Percentiles rank a stretch among this genome's conserved stretches.
phyloP scores from a whole-genome alignment of 257 asterid species.

The Rubia yunnanensis region DNA sequence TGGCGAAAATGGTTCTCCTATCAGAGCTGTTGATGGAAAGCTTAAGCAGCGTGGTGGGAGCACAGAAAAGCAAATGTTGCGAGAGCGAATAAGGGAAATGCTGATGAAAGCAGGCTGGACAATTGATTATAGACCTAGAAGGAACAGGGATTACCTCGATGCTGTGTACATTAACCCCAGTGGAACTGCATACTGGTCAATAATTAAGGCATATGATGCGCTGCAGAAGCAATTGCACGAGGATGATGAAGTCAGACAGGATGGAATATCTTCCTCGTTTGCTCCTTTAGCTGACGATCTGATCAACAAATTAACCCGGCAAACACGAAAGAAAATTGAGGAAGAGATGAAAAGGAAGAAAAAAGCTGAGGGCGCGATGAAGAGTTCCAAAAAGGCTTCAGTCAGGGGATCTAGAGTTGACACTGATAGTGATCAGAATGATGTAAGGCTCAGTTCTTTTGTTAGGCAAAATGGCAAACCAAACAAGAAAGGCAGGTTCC shows the following conservation, averaged over 20 bases:
- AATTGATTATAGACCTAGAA: conserved; percentile 93
- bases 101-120: conserved; percentile 74
- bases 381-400: conserved; percentile 28
- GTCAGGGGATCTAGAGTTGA: conserved; percentile 32
- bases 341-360: conserved; percentile 73
- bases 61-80: conserved; percentile 85
- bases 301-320: conserved; percentile 78
- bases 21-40: conserved; percentile 28
- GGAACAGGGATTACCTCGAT: conserved; percentile 87
- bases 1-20: conserved; percentile 16
- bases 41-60: conserved; percentile 69
- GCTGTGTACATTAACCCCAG: conserved; percentile 79
- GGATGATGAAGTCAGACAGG: conserved; percentile 25
- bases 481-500: conserved; percentile 20
- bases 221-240: conserved; percentile 64
- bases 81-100: conserved; percentile 86
- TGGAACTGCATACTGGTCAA: conserved; percentile 98
- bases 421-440: conserved; percentile 50
- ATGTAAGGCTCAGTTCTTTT: conserved; percentile 38
- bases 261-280: conserved; percentile 46
- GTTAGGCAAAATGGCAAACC: conserved; percentile 42
- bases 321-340: conserved; percentile 78
- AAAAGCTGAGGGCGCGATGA: conserved; percentile 35
- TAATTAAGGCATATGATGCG: conserved; percentile 92
- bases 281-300: conserved; percentile 70